These are phyloP conservation scores for Asclepias syriaca DNA, from an alignment of 257 asterid species.

Conservation along the genomic window DNA sequence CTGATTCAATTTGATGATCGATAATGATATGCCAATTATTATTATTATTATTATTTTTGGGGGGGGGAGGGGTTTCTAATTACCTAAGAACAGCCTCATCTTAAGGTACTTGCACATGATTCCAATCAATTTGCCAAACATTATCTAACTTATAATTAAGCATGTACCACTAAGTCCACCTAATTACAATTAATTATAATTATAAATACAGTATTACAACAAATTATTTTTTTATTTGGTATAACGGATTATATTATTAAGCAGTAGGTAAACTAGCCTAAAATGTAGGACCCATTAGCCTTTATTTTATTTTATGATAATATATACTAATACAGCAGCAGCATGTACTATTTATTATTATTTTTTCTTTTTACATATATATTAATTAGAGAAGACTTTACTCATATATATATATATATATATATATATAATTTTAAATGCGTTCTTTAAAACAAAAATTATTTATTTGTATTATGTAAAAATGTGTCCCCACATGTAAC, in stretches of 20 bases:
- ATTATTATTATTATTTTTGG: too few species aligned
- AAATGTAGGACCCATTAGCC: slow-evolving; percentile 13
- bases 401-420: not conserved
- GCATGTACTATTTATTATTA: not conserved
- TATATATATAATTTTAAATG: too few species aligned
- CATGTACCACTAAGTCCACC: slow-evolving; percentile 3
- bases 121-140: slow-evolving; percentile 15
- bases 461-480: too few species aligned
- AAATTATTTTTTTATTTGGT: not conserved
- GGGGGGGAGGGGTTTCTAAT: not conserved
- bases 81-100: slow-evolving; percentile 15
- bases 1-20: too few species aligned
- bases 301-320: not conserved
- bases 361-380: not conserved
- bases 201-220: too few species aligned
- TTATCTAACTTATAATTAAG: slow-evolving; percentile 10
- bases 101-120: slow-evolving; percentile 38
- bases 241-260: slow-evolving; percentile 1
- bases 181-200: slow-evolving; percentile 2
- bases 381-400: not conserved
- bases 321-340: too few species aligned
- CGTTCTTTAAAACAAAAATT: too few species aligned
- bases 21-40: too few species aligned
- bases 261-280: slow-evolving; percentile 19
- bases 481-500: slow-evolving; percentile 25